Base-by-base conservation (phyloP, 1,284 basidiomycete genomes). In the Boletus subluridellus region DNA sequence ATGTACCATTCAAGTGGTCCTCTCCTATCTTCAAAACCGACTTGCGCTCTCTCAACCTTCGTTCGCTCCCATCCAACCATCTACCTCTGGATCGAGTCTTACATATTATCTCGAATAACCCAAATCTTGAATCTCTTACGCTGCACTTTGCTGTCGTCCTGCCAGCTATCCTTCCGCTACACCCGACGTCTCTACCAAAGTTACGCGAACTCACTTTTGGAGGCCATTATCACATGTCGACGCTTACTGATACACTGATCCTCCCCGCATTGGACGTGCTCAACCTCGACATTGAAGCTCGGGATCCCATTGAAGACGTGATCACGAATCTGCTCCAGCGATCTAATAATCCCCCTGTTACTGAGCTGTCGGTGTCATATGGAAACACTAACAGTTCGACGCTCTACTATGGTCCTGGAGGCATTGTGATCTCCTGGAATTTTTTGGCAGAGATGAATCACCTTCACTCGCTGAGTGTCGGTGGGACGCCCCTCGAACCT, bases 1-100 rank as follows among this genome's bases (percentile, higher is more conserved):
- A 87, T 62, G 81, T 85, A 3, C 87, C 88, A 0, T 90, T 90
- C 77, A 87, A 84, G 69, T 88, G 86, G 83, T 85, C 82, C 3
- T 84, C 87, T 0, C 82, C 86, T 1, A 81, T 89, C 73, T 80
- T 89, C 63, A 77, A 76, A 35, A 74, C 76, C 2, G 81, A 82
- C 60, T 76, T 90, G 10, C 78, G 76, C 37, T 77, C 78, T 3
- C 77, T 90, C 52, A 82, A 80, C 55, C 77, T 90, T 41, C 83
- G 84, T 26, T 80, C 85, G 1, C 80, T 87, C n/a, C 84, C 85
- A 14, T 82, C 79, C 2, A 77, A 78, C 14, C 82, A 83, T 60
- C 74, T 87, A 50, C 80, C 85, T 0, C 71, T 90, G 11, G 86
- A 90, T 66, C 81, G 86, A 26, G 79, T 90, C 49, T 71, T 88